A percentile compares a stretch with the other conserved stretches of the same genome.
These are phyloP conservation scores for Ceriops tagal DNA, from an alignment of 345 rosid species.

Conservation along the genomic window DNA sequence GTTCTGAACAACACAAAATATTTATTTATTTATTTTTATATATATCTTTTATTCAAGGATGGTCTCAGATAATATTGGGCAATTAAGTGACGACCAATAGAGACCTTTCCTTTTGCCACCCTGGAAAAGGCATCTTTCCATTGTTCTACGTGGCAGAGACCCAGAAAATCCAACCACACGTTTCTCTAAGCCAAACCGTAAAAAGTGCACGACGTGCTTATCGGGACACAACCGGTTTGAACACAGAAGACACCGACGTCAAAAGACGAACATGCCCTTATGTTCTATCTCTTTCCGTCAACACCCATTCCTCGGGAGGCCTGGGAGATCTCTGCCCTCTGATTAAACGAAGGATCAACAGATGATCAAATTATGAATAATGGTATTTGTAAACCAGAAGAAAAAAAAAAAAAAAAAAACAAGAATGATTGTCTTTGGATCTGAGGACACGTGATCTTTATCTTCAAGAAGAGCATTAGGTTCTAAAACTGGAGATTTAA, in stretches of 20 bases:
- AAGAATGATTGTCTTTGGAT: too few relatives aligned
- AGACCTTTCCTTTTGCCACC: constrained; percentile 24
- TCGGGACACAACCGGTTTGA: constrained; percentile 11
- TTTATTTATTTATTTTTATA: not conserved
- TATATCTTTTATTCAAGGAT: too few relatives aligned
- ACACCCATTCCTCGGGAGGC: too few relatives aligned
- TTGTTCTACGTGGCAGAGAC: constrained; percentile 20
- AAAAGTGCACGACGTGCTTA: constrained; percentile 6
- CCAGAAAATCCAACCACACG: not conserved
- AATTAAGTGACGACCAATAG: constrained; percentile 34
- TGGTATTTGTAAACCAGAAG: too few relatives aligned
- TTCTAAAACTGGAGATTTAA: too few relatives aligned
- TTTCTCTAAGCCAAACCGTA: not conserved
- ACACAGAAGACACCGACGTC: too few relatives aligned
- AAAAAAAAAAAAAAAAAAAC: too few relatives aligned
- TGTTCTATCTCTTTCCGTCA: not conserved
- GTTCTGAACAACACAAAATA: not conserved
- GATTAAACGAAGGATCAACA: too few relatives aligned
- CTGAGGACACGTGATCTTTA: too few relatives aligned
- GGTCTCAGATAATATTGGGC: constrained; percentile 15
- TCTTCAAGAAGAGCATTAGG: too few relatives aligned
- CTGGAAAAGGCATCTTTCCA: not conserved
- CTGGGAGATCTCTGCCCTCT: too few relatives aligned
- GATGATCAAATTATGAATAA: too few relatives aligned
- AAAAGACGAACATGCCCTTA: constrained; percentile 12